These are phyloP conservation scores for Ocimum tenuiflorum DNA, from an alignment of 257 asterid genomes.

Conservation along the genomic window DNA sequence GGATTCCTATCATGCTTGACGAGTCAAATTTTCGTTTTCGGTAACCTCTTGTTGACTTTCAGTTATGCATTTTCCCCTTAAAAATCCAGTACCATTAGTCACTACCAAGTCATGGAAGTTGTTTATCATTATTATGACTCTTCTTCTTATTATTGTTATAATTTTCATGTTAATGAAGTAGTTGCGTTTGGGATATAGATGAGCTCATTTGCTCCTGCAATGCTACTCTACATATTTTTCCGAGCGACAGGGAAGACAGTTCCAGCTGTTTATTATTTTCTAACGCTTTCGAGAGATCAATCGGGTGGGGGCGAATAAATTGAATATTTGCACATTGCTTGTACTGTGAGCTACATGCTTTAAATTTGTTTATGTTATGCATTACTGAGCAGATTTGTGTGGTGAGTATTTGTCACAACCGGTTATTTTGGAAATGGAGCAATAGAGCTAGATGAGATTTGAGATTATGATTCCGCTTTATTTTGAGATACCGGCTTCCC, in stretches of 20 bases:
- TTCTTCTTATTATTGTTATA: too few species aligned
- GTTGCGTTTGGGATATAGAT: not conserved
- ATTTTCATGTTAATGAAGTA: not conserved
- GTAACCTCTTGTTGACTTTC: conserved; percentile 13
- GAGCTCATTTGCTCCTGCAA: conserved; percentile 6
- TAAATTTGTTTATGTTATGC: not conserved
- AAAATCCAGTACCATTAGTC: not conserved
- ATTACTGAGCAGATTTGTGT: not conserved
- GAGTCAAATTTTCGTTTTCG: not conserved
- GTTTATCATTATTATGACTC: not conserved
- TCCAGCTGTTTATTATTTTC: not conserved
- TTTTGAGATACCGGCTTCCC: not conserved
- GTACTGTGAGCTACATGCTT: not conserved
- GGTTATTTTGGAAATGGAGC: not conserved
- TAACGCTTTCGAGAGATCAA: not conserved
- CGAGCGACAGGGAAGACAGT: not conserved
- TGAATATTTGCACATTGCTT: not conserved
- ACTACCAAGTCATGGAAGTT: not conserved
- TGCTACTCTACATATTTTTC: not conserved
- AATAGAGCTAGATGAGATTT: not conserved
- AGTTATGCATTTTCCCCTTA: not conserved
- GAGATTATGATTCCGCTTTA: not conserved
- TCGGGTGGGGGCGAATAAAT: not conserved
- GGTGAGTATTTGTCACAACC: not conserved
- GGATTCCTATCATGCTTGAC: not conserved